Conservation (phyloP, 148 eudicot genomes). For the Rhododendron simsii region DNA sequence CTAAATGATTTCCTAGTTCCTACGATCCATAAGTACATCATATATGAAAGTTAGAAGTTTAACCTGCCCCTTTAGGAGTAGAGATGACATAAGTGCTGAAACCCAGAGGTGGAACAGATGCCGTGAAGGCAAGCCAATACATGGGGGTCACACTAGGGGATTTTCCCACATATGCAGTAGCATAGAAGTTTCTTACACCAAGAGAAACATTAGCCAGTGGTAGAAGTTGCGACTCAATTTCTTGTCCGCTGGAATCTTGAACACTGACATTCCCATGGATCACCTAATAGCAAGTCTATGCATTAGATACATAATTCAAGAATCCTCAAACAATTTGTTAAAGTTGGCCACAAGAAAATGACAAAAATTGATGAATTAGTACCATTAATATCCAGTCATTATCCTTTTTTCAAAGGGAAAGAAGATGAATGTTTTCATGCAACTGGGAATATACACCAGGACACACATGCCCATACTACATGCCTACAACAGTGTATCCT, state of each 20-base stretch:
- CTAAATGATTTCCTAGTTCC: not conserved
- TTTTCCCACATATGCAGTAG: conserved; percentile 63
- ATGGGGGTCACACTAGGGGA: conserved; percentile 32
- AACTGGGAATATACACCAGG: not conserved
- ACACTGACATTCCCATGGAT: conserved; percentile 50
- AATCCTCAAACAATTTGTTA: not conserved
- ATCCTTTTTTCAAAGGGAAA: not conserved
- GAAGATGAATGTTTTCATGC: not conserved
- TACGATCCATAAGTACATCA: not conserved
- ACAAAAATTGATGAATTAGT: not conserved
- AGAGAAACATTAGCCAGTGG: conserved; percentile 58
- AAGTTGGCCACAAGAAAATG: not conserved
- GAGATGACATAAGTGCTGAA: conserved; percentile 74
- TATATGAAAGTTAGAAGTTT: conserved; percentile 5
- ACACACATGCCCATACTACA: not conserved
- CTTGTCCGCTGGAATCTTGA: conserved; percentile 57
- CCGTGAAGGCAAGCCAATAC: conserved; percentile 86
- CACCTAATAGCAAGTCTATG: conserved; percentile 41
- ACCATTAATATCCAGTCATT: not conserved
- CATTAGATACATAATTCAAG: not conserved
- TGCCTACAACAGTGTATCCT: not conserved
- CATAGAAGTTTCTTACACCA: conserved; percentile 42
- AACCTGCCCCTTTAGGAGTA: conserved; percentile 47
- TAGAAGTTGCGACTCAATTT: conserved; percentile 69
- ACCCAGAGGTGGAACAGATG: conserved; percentile 86